Percentiles rank a stretch among this genome's conserved stretches.
Conservation (phyloP, 176 grass and related monocot species). For the Cenchrus purpureus region DNA sequence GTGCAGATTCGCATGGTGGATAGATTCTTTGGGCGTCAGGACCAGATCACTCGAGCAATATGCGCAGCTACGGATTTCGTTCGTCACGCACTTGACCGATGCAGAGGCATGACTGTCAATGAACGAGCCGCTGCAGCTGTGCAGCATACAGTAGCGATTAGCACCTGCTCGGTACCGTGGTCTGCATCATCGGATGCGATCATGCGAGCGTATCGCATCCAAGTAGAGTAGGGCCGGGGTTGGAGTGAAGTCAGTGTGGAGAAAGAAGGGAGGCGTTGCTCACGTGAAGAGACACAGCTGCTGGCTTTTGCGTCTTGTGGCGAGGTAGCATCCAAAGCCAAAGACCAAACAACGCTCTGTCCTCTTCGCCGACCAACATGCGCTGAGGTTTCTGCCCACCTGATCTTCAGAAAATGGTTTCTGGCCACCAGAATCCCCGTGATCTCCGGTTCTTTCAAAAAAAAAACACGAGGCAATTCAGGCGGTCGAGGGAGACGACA, state of each 20-base stretch:
- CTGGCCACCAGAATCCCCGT: not conserved
- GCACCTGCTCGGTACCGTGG: not conserved
- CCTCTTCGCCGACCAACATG: not conserved
- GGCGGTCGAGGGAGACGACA: too few species aligned
- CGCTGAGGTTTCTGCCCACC: not conserved
- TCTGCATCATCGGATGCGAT: not conserved
- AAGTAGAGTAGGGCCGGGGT: too few species aligned
- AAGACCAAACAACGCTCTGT: not conserved
- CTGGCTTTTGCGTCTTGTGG: not conserved
- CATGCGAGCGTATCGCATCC: not conserved
- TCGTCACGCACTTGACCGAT: not conserved
- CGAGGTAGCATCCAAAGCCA: not conserved
- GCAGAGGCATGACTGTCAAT: not conserved
- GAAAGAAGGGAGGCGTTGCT: not conserved
- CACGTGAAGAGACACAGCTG: not conserved
- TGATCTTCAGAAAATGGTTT: too few species aligned
- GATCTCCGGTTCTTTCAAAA: too few species aligned
- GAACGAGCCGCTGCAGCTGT: not conserved
- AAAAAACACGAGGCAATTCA: too few species aligned
- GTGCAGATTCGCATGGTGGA: not conserved
- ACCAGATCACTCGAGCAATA: not conserved
- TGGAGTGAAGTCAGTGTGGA: too few species aligned
- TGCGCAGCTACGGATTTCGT: not conserved
- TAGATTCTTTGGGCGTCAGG: slow-evolving; percentile 12
- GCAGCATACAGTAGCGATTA: not conserved